Percentiles rank a stretch among this genome's conserved stretches.
Evolutionary conservation across 2,329 filamentous ascomycete genomes (phyloP).

Genomic region (Curvularia spicifera): DNA sequence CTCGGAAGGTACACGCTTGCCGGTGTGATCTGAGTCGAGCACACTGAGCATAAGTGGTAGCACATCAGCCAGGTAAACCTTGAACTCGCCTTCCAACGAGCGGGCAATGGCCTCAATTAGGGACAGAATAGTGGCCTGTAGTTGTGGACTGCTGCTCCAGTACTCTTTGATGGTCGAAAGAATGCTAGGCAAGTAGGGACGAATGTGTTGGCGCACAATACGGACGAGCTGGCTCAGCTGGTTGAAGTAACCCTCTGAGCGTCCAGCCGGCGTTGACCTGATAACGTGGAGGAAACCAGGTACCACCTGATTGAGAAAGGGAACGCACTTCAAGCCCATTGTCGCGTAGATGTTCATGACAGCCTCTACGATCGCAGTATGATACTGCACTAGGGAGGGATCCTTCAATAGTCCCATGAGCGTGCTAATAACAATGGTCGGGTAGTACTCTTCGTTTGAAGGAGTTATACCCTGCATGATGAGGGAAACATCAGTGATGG

Average conservation of each 20-base stretch:
- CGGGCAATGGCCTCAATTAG: conserved; percentile 93
- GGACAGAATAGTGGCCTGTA: conserved; percentile 90
- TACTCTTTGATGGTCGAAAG: conserved; percentile 86
- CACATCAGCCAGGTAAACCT: conserved; percentile 87
- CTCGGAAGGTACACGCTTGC: conserved; percentile 81
- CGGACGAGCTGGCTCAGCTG: conserved; percentile 91
- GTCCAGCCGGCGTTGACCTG: conserved; percentile 74
- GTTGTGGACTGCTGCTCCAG: conserved; percentile 79
- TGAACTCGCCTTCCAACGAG: conserved; percentile 96
- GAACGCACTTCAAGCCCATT: conserved; percentile 91
- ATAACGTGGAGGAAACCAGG: conserved; percentile 93
- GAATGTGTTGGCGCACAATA: conserved; percentile 95
- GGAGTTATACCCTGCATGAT: conserved; percentile 98
- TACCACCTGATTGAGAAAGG: conserved; percentile 91
- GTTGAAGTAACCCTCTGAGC: conserved; percentile 95
- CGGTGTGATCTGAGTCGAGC: conserved; percentile 81
- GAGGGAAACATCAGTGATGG: conserved; percentile 88
- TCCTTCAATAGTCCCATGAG: conserved; percentile 92
- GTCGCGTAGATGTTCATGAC: conserved; percentile 99
- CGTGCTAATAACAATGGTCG: conserved; percentile 96
- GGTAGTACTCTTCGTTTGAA: conserved; percentile 97
- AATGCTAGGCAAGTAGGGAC: conserved; percentile 86
- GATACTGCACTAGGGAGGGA: conserved; percentile 85
- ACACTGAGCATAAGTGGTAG: conserved; percentile 94
- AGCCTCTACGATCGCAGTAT: conserved; percentile 92